Evolutionary conservation across 2,329 filamentous ascomycete genomes (phyloP).

Genomic region (Penicillium sp.): DNA sequence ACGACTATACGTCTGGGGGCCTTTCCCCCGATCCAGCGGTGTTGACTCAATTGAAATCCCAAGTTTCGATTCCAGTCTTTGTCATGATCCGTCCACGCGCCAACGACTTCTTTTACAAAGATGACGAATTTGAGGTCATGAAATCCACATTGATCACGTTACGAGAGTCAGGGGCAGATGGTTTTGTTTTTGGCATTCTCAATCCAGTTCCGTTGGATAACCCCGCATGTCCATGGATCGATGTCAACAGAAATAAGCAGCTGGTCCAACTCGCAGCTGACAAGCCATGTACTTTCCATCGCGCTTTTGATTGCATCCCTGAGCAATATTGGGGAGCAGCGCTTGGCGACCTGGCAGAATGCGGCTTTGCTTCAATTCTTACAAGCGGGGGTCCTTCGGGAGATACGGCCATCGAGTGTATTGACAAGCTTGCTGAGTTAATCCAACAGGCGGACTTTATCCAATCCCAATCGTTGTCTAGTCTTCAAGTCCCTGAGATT

Average conservation of each 20-base stretch:
- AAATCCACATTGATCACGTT: constrained; percentile 38
- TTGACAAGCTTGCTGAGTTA: constrained; percentile 30
- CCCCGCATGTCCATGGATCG: constrained; percentile 29
- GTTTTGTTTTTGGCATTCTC: constrained; percentile 56
- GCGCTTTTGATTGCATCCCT: constrained; percentile 51
- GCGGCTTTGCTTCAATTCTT: constrained; percentile 50
- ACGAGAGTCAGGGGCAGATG: constrained; percentile 38
- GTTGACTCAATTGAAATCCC: constrained; percentile 21
- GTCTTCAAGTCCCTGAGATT: constrained; percentile 33
- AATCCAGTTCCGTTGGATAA: not conserved
- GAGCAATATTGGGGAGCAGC: constrained; percentile 19
- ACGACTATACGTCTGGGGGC: constrained; percentile 18
- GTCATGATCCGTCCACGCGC: constrained; percentile 56
- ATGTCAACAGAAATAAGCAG: constrained; percentile 41
- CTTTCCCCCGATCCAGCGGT: constrained; percentile 22
- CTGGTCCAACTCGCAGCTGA: constrained; percentile 45
- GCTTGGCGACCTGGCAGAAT: constrained; percentile 38
- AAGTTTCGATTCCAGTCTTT: constrained; percentile 45
- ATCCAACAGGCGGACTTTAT: constrained; percentile 10
- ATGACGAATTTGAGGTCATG: constrained; percentile 47
- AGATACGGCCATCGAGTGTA: constrained; percentile 36
- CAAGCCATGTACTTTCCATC: constrained; percentile 55
- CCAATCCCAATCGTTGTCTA: not conserved
- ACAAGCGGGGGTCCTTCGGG: constrained; percentile 48
- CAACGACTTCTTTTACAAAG: constrained; percentile 47